Base-by-base conservation (phyloP, 2,329 filamentous ascomycete species). In the Lojkania enalia region DNA sequence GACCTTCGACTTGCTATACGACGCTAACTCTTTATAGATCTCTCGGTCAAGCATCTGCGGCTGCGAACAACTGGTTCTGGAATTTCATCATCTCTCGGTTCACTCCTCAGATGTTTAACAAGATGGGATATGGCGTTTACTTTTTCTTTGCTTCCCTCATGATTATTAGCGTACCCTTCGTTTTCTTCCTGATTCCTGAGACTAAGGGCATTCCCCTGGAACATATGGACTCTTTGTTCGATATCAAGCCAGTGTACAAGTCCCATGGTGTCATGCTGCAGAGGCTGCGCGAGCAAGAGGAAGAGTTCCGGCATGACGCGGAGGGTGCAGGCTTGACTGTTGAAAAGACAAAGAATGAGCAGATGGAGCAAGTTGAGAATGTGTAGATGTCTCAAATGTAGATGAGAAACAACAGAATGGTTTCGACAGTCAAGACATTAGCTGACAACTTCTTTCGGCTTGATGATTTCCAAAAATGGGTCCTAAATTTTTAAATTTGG, bases 51-150 rank as follows among this genome's bases (percentile, higher is more conserved):
- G 86, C 87, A 7, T 85, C 78, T 27, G 87, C 87, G 0, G 81
- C 85, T 0, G 82, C 82, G 2, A 85, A 80, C 69, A 88, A 89
- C 67, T 89, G 86, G 86, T 77, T 85, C 58, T 85, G 74, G 71
- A 88, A 87, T 66, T 87, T 88, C 64, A 76, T 88, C 61, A 79
- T 88, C 53, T 78, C 77, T 0, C 77, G 84, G 9, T 87, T 85
- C 72, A 87, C 82, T 0, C 82, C 79, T 19, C 80, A 85, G 52
- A 86, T 86, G 81, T 76, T 73, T 59, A 43, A 63, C 38, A 71
- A 48, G 35, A 74, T 76, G 68, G 67, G 67, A 4, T 74, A 70
- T 49, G 73, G 72, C 7, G 66, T 70, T 2, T 71, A 70, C 48
- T 72, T 75, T 50, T 74, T 76, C 57, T 72, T 81, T 46, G 76